Evolutionary conservation across 2,329 filamentous ascomycete genomes (phyloP).

Genomic region (Penicillium sp.): DNA sequence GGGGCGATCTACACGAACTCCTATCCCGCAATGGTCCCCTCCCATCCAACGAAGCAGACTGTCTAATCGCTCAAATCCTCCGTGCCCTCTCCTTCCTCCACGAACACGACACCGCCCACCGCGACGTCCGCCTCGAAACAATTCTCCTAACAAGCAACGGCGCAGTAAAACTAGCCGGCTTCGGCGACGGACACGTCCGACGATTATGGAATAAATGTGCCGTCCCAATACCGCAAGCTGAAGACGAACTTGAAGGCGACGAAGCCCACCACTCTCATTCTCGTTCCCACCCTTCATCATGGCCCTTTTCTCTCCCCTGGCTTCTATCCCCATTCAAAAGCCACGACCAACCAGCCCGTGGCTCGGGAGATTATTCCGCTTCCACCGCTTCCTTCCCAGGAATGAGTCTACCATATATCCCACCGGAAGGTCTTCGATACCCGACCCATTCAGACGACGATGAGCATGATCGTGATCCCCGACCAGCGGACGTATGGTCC

Average conservation of each 20-base stretch:
- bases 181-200: slow-evolving; percentile 76
- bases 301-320: slow-evolving; percentile 18
- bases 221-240: not conserved
- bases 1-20: slow-evolving; percentile 82
- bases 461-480: slow-evolving; percentile 11
- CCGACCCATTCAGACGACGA: not conserved
- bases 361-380: not conserved
- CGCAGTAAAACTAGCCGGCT: slow-evolving; percentile 90
- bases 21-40: slow-evolving; percentile 75
- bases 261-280: slow-evolving; percentile 1
- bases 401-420: slow-evolving; percentile 21
- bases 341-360: not conserved
- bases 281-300: not conserved
- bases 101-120: slow-evolving; percentile 81
- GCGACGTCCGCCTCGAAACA: slow-evolving; percentile 93
- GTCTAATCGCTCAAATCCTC: slow-evolving; percentile 74
- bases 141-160: slow-evolving; percentile 80
- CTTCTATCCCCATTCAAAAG: slow-evolving; percentile 8
- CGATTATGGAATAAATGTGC: slow-evolving; percentile 57
- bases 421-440: slow-evolving; percentile 20
- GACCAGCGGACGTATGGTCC: slow-evolving; percentile 34
- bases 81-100: slow-evolving; percentile 66
- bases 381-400: slow-evolving; percentile 18
- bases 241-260: not conserved
- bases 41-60: slow-evolving; percentile 83